Percentiles rank a stretch among this genome's conserved stretches.
These are phyloP conservation scores for Microsporum ferrugineum DNA, from an alignment of 2,329 filamentous ascomycete species.

Conservation along the genomic window DNA sequence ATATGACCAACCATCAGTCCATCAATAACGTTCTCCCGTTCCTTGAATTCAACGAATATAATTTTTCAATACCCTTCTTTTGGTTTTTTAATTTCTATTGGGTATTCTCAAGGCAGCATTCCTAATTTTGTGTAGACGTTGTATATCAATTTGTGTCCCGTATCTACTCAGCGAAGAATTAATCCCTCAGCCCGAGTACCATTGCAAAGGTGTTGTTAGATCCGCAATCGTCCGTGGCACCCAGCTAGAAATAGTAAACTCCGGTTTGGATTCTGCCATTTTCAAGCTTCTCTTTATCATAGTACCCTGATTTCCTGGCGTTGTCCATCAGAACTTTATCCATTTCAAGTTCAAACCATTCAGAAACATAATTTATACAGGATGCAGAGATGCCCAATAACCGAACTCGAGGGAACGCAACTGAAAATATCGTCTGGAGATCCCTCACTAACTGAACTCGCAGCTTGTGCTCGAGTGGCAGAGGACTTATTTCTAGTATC, in stretches of 20 bases:
- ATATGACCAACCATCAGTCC: not conserved
- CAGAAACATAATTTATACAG: conserved; percentile 6
- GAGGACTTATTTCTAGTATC: conserved; percentile 20
- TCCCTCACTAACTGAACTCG: not conserved
- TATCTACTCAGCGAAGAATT: not conserved
- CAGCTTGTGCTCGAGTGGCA: not conserved
- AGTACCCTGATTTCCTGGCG: conserved; percentile 8
- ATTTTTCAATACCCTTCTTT: not conserved
- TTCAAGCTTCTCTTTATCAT: conserved; percentile 8
- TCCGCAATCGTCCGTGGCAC: not conserved
- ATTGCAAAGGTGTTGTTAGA: not conserved
- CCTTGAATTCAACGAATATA: not conserved
- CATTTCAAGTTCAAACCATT: conserved; percentile 19
- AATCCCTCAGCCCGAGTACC: not conserved
- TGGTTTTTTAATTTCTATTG: not conserved
- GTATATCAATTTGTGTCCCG: not conserved
- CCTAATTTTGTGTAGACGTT: not conserved
- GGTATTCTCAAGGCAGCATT: not conserved
- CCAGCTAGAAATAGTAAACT: conserved; percentile 9
- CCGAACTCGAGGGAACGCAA: conserved; percentile 16
- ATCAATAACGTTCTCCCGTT: not conserved
- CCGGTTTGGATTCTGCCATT: conserved; percentile 10
- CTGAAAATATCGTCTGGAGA: not conserved
- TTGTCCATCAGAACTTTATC: conserved; percentile 20
- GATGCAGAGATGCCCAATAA: conserved; percentile 22